phyloP scores from a whole-genome alignment of 2,329 filamentous ascomycete genomes.

The Apiospora saccharicola region DNA sequence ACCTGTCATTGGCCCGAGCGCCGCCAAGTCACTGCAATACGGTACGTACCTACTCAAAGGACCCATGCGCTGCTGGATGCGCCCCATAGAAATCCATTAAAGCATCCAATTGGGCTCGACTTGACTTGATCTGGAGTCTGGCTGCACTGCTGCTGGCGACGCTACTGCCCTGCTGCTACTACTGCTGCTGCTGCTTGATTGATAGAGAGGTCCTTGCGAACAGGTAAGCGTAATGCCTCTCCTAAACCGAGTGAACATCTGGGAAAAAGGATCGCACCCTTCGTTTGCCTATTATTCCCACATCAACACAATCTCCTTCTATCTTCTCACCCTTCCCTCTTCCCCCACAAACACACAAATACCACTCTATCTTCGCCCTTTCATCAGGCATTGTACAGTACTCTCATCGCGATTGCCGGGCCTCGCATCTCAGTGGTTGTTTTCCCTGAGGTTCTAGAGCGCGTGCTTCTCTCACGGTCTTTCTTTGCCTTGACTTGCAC shows the following conservation, averaged over 20 bases:
- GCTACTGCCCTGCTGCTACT: not conserved
- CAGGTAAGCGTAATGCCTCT: conserved; percentile 24
- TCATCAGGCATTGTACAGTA: conserved; percentile 23
- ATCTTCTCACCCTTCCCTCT: conserved; percentile 6
- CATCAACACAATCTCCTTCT: conserved; percentile 21
- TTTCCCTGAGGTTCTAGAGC: conserved; percentile 21
- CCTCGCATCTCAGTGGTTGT: conserved; percentile 23
- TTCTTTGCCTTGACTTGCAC: conserved; percentile 16
- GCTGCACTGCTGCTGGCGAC: not conserved
- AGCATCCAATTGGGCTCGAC: conserved; percentile 9
- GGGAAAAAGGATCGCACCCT: conserved; percentile 21
- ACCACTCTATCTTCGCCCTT: conserved; percentile 10
- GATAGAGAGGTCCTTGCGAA: conserved; percentile 13
- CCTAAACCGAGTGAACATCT: conserved; percentile 17
- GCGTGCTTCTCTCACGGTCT: conserved; percentile 20
- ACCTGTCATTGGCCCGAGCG: conserved; percentile 1
- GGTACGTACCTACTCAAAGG: not conserved
- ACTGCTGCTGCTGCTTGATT: conserved; percentile 13
- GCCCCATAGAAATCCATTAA: not conserved
- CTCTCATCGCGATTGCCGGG: conserved; percentile 23
- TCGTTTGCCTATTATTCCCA: conserved; percentile 20
- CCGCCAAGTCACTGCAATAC: not conserved
- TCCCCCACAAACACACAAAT: conserved; percentile 8
- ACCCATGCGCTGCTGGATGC: not conserved
- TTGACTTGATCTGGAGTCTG: not conserved